Base-by-base conservation (phyloP, 495 filamentous ascomycete genomes). In the Neurospora discreta region DNA sequence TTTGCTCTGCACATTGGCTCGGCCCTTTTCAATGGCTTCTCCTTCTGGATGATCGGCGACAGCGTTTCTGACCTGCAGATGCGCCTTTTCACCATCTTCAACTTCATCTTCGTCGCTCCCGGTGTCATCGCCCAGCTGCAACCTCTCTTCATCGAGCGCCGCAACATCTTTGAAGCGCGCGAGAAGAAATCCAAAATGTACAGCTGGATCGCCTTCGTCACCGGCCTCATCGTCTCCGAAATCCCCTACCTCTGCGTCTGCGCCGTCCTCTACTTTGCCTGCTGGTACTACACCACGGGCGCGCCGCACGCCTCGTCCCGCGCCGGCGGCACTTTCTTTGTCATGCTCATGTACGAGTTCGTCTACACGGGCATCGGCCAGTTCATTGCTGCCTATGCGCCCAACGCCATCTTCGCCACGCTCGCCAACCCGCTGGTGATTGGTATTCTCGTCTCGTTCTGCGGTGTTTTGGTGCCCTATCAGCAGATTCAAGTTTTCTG, bases 141-240 rank as follows among this genome's bases (percentile, higher is more conserved):
- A 81, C 91, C 92, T 0, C 87, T 89, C 26, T 94, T 91, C 75
- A 83, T 93, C 72, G 78, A 85, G 71, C 83, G 89, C 42, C 85
- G 92, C n/a, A 86, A 88, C 36, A 84, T 95, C 16, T 95, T 90
- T 76, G 85, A 90, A 76, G 86, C 89, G 0, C 86, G 92, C 30
- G 92, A 95, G 80, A 84, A 87, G 38, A 90, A 89, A 40, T 88
- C 89, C 20, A 93, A 91, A 75, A 90, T 91, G 58, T 94, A 94
- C 78, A 89, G 87, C 16, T 93, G 90, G 91, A 77, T 87, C 20
- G 88, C 83, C 16, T 86, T 84, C 74, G 81, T 83, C 2, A 84
- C 79, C 3, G 85, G 83, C 73, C 78, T 87, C 73, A 78, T 88
- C 20, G 79, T 89, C 6, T 86, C 84, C 0, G 89, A 91, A 73